Conservation (phyloP, 2,329 filamentous ascomycete genomes). For the Verticillium zaregamsianum region DNA sequence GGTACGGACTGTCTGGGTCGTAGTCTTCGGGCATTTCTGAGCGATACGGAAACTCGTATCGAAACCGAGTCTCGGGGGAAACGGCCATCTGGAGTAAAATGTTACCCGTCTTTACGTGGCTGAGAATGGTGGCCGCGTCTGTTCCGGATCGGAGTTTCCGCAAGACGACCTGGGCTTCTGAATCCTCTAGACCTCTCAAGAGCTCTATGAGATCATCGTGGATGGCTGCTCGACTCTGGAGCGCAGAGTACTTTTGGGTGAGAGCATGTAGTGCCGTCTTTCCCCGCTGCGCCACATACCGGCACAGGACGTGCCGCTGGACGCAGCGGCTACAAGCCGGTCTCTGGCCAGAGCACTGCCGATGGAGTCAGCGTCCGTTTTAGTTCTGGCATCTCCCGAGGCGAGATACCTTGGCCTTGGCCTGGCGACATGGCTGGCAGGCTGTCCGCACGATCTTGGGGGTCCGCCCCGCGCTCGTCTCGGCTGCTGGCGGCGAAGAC, state of each 20-base stretch:
- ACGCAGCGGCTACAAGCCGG: not conserved
- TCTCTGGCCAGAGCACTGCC: not conserved
- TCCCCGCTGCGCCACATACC: not conserved
- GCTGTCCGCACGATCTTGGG: not conserved
- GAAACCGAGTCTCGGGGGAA: constrained; percentile 29
- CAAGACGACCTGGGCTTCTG: constrained; percentile 28
- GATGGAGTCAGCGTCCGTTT: not conserved
- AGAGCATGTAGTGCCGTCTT: not conserved
- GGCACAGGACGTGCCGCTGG: not conserved
- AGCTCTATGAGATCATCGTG: not conserved
- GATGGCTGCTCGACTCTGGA: not conserved
- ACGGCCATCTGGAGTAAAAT: constrained; percentile 32
- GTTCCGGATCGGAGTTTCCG: constrained; percentile 28
- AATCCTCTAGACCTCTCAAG: not conserved
- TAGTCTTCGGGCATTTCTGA: constrained; percentile 15
- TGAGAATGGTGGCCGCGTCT: constrained; percentile 24
- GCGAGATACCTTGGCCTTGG: not conserved
- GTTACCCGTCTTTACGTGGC: constrained; percentile 29
- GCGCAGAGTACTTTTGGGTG: not conserved
- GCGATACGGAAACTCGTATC: constrained; percentile 34
- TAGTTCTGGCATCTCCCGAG: not conserved
- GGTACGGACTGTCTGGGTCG: constrained; percentile 19
- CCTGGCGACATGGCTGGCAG: not conserved
- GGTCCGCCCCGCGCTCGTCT: too few species aligned
- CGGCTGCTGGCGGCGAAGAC: too few species aligned